A percentile compares a stretch with the other conserved stretches of the same genome.
Evolutionary conservation across 1,284 basidiomycete genomes (phyloP).

Genomic region (Moesziomyces parantarcticus): DNA sequence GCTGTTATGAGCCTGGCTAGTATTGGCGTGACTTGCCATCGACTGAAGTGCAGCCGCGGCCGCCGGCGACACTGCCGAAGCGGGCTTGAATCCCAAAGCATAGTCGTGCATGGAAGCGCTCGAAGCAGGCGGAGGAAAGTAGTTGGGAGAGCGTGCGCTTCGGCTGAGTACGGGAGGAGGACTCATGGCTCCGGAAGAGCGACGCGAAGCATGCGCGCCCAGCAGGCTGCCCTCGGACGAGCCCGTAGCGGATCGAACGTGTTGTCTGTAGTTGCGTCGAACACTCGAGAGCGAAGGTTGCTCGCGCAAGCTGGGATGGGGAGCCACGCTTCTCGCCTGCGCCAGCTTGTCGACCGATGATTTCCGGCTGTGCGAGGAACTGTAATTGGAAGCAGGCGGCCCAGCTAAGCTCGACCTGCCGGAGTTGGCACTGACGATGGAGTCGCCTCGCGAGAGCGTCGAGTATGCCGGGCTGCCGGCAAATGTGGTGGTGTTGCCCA

Average conservation of each 20-base stretch:
- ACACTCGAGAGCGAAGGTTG: slow-evolving; percentile 40
- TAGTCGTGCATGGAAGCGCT: slow-evolving; percentile 36
- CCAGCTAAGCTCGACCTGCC: slow-evolving; percentile 21
- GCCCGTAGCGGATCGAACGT: slow-evolving; percentile 31
- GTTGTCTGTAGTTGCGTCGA: slow-evolving; percentile 35
- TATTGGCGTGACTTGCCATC: slow-evolving; percentile 22
- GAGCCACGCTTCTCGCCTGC: slow-evolving; percentile 23
- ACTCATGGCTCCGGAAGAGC: slow-evolving; percentile 42
- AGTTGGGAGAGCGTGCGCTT: slow-evolving; percentile 54
- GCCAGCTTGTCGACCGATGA: slow-evolving; percentile 38
- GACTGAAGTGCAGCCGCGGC: slow-evolving; percentile 38
- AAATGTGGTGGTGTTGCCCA: slow-evolving; percentile 3
- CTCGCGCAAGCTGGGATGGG: slow-evolving; percentile 32
- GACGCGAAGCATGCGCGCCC: slow-evolving; percentile 23
- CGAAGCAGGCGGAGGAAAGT: slow-evolving; percentile 49
- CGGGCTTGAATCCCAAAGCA: slow-evolving; percentile 48
- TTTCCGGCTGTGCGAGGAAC: slow-evolving; percentile 29
- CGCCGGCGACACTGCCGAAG: slow-evolving; percentile 41
- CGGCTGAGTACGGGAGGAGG: slow-evolving; percentile 40
- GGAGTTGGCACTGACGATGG: slow-evolving; percentile 15
- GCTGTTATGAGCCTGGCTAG: too few species aligned
- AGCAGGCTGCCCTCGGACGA: slow-evolving; percentile 44
- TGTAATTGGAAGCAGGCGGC: slow-evolving; percentile 16
- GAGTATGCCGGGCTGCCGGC: slow-evolving; percentile 22
- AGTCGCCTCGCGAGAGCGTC: slow-evolving; percentile 20